Conservation (phyloP, 176 grass and related monocot genomes). For the Olyra latifolia region DNA sequence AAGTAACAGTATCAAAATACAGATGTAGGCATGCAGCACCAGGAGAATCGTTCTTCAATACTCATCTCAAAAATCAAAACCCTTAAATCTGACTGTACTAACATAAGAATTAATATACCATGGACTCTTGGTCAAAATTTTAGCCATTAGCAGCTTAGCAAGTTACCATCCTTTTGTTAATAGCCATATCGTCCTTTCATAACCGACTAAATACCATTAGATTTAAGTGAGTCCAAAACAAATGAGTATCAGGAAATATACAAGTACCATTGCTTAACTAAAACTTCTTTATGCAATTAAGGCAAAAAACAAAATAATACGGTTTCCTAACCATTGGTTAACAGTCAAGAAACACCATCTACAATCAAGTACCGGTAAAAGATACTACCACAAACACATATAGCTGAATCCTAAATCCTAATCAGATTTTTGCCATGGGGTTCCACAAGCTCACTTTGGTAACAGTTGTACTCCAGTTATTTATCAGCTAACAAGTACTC, state of each 20-base stretch:
- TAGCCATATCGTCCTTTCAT: neutral
- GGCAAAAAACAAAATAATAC: neutral
- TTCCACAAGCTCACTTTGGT: neutral
- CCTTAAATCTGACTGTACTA: neutral
- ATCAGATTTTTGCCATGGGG: neutral
- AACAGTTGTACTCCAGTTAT: neutral
- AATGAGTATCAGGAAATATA: neutral
- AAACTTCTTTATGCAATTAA: slow-evolving; percentile 7
- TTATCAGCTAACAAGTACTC: neutral
- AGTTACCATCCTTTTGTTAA: neutral
- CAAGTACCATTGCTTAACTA: neutral
- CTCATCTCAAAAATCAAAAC: neutral
- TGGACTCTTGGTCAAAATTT: neutral
- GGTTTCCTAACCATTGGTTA: neutral
- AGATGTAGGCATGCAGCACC: neutral
- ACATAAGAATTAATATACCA: neutral
- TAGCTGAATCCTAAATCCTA: slow-evolving; percentile 16
- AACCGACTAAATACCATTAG: neutral
- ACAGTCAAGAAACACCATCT: neutral
- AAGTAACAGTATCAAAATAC: neutral
- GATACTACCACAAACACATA: neutral
- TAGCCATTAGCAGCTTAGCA: neutral
- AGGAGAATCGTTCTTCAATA: neutral
- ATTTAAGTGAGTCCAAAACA: neutral
- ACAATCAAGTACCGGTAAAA: neutral